phyloP scores from a whole-genome alignment of 1,284 basidiomycete species.

The Fomitopsis palustris region DNA sequence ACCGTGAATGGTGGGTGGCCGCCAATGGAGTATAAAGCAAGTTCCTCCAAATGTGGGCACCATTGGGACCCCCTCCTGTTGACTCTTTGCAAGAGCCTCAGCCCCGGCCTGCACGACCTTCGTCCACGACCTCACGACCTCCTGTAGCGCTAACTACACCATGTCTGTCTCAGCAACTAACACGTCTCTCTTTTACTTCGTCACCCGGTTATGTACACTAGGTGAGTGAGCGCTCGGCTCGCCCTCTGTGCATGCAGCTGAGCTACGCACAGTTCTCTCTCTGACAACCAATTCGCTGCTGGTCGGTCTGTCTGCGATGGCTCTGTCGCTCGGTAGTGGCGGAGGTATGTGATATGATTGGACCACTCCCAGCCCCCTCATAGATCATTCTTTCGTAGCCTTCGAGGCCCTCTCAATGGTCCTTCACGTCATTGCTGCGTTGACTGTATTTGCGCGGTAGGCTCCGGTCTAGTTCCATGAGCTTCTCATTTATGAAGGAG shows the following conservation, averaged over 20 bases:
- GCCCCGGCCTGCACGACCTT: not conserved
- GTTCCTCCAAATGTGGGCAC: not conserved
- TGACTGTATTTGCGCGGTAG: not conserved
- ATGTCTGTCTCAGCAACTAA: not conserved
- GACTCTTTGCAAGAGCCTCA: not conserved
- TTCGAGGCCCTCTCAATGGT: not conserved
- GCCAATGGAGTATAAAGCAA: not conserved
- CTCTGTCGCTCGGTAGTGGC: not conserved
- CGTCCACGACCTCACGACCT: not conserved
- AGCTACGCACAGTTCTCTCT: not conserved
- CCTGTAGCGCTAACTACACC: not conserved
- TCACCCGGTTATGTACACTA: not conserved
- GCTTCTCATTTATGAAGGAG: not conserved
- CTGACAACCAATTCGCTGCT: not conserved
- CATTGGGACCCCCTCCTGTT: not conserved
- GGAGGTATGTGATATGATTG: not conserved
- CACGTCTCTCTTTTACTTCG: constrained; percentile 3
- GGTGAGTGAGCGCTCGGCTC: not conserved
- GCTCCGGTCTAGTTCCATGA: not conserved
- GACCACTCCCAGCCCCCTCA: too few relatives aligned
- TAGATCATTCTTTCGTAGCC: not conserved
- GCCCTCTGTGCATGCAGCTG: not conserved
- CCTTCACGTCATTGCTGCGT: not conserved
- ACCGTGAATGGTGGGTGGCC: not conserved
- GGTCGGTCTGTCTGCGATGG: not conserved